These are phyloP conservation scores for Apostasia shenzhenica DNA, from an alignment of 106 monocot species.

Conservation along the genomic window DNA sequence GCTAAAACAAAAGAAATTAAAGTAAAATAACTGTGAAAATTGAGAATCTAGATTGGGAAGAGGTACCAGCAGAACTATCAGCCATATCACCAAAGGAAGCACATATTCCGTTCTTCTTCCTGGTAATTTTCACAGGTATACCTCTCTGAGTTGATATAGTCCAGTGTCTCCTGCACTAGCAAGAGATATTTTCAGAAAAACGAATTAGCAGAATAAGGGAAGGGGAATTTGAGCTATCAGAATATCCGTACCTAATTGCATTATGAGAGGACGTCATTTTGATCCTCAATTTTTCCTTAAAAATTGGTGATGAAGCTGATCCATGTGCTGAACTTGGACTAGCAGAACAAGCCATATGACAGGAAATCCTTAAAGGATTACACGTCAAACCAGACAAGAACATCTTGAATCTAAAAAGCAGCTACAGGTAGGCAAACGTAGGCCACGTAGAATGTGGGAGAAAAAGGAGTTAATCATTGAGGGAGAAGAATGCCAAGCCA, in stretches of 20 bases:
- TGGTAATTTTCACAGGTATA: neutral
- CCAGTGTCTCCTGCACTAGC: constrained; percentile 14
- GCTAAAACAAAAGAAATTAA: neutral
- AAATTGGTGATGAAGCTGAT: constrained; percentile 6
- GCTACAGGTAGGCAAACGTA: too few relatives aligned
- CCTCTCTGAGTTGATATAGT: neutral
- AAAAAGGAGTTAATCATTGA: too few relatives aligned
- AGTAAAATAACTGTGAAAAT: neutral
- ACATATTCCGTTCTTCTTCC: constrained; percentile 10
- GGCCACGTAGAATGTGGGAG: too few relatives aligned
- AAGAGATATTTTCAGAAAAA: neutral
- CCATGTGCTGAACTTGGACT: neutral
- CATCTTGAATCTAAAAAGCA: constrained; percentile 10
- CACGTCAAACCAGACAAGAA: constrained; percentile 18
- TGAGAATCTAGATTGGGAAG: neutral
- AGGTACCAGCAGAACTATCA: constrained; percentile 35
- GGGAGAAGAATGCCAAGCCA: too few relatives aligned
- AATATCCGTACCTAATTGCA: constrained; percentile 9
- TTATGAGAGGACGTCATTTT: constrained; percentile 4
- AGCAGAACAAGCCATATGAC: constrained; percentile 4
- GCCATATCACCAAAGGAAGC: constrained; percentile 39
- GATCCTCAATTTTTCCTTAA: constrained; percentile 1
- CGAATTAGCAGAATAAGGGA: neutral
- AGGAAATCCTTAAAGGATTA: constrained; percentile 11
- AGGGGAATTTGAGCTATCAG: neutral